Conservation (phyloP, 148 eudicot genomes). For the Tetragonia tetragonoides region DNA sequence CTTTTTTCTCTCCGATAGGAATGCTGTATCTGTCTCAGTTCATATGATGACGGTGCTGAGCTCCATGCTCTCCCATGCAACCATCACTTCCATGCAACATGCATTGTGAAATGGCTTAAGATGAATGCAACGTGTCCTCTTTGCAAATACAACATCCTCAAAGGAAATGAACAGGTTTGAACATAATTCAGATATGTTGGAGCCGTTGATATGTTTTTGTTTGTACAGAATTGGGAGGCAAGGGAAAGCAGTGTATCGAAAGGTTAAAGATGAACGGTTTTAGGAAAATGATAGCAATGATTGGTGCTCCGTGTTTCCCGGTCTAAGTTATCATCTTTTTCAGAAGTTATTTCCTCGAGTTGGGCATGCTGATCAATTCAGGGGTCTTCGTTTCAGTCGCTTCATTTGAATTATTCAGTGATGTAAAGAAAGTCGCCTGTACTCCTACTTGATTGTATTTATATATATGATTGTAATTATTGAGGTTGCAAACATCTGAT, state of each 20-base stretch:
- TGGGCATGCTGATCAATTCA: neutral
- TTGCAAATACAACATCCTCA: slow-evolving; percentile 94
- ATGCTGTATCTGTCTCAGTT: slow-evolving; percentile 83
- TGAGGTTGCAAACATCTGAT: neutral
- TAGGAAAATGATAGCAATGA: slow-evolving; percentile 1
- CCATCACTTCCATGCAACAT: slow-evolving; percentile 80
- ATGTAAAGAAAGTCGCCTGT: neutral
- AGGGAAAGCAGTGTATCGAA: slow-evolving; percentile 11
- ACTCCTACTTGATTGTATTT: neutral
- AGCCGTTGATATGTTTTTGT: neutral
- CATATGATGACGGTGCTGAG: slow-evolving; percentile 80
- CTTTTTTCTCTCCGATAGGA: slow-evolving; percentile 43
- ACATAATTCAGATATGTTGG: neutral
- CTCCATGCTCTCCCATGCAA: slow-evolving; percentile 84
- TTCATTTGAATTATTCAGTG: neutral
- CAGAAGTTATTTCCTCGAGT: neutral
- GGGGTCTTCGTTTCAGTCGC: neutral
- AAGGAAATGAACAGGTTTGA: slow-evolving; percentile 65
- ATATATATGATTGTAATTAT: slow-evolving; percentile 2
- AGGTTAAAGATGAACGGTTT: neutral
- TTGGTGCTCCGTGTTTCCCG: slow-evolving; percentile 2
- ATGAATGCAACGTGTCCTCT: slow-evolving; percentile 97
- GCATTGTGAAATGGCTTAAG: slow-evolving; percentile 95
- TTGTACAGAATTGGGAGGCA: slow-evolving; percentile 26
- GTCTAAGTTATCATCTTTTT: neutral